phyloP scores from a whole-genome alignment of 306 rosid species.

The Potentilla sterilis region DNA sequence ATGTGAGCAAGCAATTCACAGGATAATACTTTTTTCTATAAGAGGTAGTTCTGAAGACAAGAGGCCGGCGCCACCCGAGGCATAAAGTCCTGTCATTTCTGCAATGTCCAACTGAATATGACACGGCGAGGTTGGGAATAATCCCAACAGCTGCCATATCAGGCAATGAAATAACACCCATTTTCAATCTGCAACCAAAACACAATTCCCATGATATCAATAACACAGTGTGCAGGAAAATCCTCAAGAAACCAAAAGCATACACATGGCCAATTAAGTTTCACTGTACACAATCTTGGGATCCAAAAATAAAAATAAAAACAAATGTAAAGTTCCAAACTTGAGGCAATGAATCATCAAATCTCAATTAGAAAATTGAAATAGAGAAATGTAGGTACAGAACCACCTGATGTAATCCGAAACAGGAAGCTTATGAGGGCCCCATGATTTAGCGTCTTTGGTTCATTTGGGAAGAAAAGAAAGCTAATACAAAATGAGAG shows the following conservation, averaged over 20 bases:
- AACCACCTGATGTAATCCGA: slow-evolving; percentile 25
- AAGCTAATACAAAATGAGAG: neutral
- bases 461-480: neutral
- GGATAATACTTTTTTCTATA: slow-evolving; percentile 23
- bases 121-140: slow-evolving; percentile 31
- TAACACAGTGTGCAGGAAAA: neutral
- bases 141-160: slow-evolving; percentile 45
- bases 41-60: slow-evolving; percentile 30
- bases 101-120: slow-evolving; percentile 24
- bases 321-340: neutral
- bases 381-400: neutral
- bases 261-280: too few relatives aligned
- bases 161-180: slow-evolving; percentile 50
- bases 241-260: too few relatives aligned
- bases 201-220: neutral
- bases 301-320: neutral
- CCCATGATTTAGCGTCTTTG: neutral
- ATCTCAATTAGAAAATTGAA: neutral
- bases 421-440: neutral
- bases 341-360: neutral
- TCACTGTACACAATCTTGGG: too few relatives aligned
- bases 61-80: slow-evolving; percentile 23
- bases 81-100: slow-evolving; percentile 1
- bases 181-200: slow-evolving; percentile 36
- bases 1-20: neutral